Conservation (phyloP, 169 alveolate species). For the Eimeria maxima region DNA sequence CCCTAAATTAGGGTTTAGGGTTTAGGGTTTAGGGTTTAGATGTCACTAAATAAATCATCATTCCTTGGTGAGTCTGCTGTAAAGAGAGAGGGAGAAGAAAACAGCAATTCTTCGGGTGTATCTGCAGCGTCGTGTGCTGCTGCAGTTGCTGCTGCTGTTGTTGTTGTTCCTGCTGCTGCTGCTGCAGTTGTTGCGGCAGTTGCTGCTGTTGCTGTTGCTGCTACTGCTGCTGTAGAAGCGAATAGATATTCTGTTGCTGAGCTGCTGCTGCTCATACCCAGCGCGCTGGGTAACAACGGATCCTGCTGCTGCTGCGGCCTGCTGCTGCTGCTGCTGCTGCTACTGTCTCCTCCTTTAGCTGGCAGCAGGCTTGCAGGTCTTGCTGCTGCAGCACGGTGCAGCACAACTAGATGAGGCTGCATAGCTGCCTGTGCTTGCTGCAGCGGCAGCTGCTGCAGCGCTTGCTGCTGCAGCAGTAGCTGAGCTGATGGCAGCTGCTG, state of each 20-base stretch:
- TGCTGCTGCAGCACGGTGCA: conserved; percentile 24
- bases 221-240: not conserved
- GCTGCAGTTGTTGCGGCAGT: not conserved
- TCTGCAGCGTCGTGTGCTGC: not conserved
- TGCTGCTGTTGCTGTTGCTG: not conserved
- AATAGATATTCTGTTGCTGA: not conserved
- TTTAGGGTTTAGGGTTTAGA: conserved; percentile 20
- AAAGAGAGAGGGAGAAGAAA: conserved; percentile 6
- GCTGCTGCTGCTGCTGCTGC: conserved; percentile 53
- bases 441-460: not conserved
- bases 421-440: not conserved
- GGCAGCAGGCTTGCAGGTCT: not conserved
- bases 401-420: not conserved
- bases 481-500: not conserved
- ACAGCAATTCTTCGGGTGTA: conserved; percentile 33
- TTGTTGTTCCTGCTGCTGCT: not conserved
- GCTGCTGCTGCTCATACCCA: conserved; percentile 34
- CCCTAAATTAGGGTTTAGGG: conserved; percentile 9
- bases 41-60: not conserved
- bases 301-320: not conserved
- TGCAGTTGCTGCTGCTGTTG: conserved; percentile 13
- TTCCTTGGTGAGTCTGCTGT: conserved; percentile 8
- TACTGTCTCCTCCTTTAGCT: not conserved
- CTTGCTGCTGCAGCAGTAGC: not conserved
- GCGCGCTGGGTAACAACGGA: not conserved